Base-by-base conservation (phyloP, 495 filamentous ascomycete species). In the Podospora bellae-mahoneyi region DNA sequence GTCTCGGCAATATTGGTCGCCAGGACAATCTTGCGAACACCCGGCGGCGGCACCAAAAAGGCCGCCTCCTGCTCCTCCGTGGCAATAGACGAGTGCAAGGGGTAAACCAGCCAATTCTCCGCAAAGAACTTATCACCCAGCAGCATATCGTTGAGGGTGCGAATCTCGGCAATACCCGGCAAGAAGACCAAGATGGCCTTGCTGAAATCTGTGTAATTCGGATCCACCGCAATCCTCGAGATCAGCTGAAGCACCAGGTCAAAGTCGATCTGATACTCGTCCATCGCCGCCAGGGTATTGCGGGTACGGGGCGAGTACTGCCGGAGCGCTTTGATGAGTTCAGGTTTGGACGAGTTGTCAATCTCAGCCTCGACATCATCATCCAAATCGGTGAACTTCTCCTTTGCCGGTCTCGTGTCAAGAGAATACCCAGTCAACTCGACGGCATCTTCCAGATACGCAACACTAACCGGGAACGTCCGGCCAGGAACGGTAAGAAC, bases 1-100 rank as follows among this genome's bases (percentile, higher is more conserved):
- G 94, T 98, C 74, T 98, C 94, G 26, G 94, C 94, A 73, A 98
- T 97, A 74, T 98, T 98, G 9, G 94, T 99, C 5, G 94, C 92
- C 59, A 97, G 85, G 4, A 97, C 93, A 68, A 97, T 95, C 80
- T 97, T 98, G 65, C 93, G 84, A 55, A 86, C 83, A 6, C 92
- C 94, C 18, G 84, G 83, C 1, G 92, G 93, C 9, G 95, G 94
- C 3, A 97, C 80, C 1, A 90, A 80, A 74, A 99, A 97, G 2
- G 94, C 95, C 58, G 88, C 87, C 77, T 97, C 94, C 79, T 97
- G 95, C 27, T 97, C 94, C 72, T 97, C 95, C 64, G 89, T 96
- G n/a, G 94, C 90, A 73, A 99, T 96, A 2, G 90, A 92, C 2
- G 94, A 97, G 77, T 99, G 95, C 53, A 97, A 84, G 3, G 92